phyloP scores from a whole-genome alignment of 805 yeast genomes.

The Barnettozyma vustinii region DNA sequence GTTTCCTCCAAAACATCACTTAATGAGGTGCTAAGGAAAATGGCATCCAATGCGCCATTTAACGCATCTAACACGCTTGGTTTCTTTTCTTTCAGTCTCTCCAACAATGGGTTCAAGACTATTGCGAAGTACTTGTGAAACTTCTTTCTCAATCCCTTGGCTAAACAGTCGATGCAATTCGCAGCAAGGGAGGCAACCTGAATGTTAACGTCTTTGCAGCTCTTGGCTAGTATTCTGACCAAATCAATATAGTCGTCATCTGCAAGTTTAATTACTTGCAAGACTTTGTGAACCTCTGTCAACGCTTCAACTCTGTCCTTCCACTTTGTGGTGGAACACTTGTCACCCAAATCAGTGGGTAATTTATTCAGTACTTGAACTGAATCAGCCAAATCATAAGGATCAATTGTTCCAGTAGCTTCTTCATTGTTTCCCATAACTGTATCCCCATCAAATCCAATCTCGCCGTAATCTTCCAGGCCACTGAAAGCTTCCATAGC shows the following conservation, averaged over 20 bases:
- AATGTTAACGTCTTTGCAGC: conserved; percentile 83
- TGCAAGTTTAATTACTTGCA: conserved; percentile 50
- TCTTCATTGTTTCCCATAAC: conserved; percentile 26
- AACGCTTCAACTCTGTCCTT: conserved; percentile 85
- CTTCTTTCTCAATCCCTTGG: conserved; percentile 55
- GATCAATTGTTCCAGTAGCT: conserved; percentile 39
- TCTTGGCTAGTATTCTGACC: conserved; percentile 58
- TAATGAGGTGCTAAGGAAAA: conserved; percentile 47
- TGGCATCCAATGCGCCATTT: conserved; percentile 57
- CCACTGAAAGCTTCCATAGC: conserved; percentile 27
- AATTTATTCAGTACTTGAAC: conserved; percentile 59
- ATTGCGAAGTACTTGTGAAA: conserved; percentile 50
- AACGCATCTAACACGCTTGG: conserved; percentile 69
- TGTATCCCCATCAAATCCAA: conserved; percentile 18
- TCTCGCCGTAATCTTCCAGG: conserved; percentile 8
- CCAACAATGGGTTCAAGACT: conserved; percentile 61
- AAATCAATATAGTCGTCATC: conserved; percentile 62
- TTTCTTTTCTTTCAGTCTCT: conserved; percentile 86
- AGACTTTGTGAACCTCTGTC: conserved; percentile 48
- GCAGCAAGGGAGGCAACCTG: conserved; percentile 82
- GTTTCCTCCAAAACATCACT: conserved; percentile 56
- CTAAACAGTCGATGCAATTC: conserved; percentile 52
- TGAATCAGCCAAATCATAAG: conserved; percentile 67
- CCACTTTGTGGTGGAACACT: conserved; percentile 71
- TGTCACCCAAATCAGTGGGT: conserved; percentile 54